Evolutionary conservation across 2,329 filamentous ascomycete species (phyloP).

Genomic region (Mycosphaerelloides madeirae): DNA sequence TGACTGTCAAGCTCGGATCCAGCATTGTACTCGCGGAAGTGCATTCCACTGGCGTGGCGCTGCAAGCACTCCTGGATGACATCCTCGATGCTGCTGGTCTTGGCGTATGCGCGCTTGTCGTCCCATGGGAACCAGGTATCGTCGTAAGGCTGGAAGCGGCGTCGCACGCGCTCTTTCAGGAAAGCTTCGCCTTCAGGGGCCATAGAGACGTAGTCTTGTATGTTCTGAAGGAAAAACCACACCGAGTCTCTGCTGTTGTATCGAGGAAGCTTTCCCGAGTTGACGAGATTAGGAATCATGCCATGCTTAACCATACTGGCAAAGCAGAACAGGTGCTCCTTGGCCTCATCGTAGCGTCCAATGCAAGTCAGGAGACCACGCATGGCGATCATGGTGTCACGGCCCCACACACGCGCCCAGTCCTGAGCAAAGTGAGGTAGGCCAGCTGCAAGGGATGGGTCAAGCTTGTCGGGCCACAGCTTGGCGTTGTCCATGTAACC

Average conservation of each 20-base stretch:
- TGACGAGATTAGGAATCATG: conserved; percentile 93
- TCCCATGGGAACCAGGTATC: conserved; percentile 87
- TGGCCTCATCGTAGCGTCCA: conserved; percentile 80
- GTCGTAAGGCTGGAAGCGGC: conserved; percentile 90
- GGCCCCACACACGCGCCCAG: conserved; percentile 96
- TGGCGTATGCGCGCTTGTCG: conserved; percentile 80
- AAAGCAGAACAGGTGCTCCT: conserved; percentile 90
- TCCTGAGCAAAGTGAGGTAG: conserved; percentile 89
- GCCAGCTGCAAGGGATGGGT: conserved; percentile 85
- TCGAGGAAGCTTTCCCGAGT: conserved; percentile 76
- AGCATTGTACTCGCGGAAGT: conserved; percentile 91
- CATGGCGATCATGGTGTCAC: conserved; percentile 93
- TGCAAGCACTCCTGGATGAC: conserved; percentile 91
- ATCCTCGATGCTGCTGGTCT: conserved; percentile 76
- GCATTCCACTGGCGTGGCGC: conserved; percentile 82
- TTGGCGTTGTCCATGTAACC: conserved; percentile 87
- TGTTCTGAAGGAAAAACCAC: conserved; percentile 96
- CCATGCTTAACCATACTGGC: conserved; percentile 95
- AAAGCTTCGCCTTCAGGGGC: conserved; percentile 71
- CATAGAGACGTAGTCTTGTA: conserved; percentile 85
- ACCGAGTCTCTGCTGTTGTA: conserved; percentile 96
- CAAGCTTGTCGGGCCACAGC: conserved; percentile 76
- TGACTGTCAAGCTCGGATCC: conserved; percentile 83
- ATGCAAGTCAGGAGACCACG: conserved; percentile 89
- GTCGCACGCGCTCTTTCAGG: conserved; percentile 69